Conservation (phyloP, 805 yeast species). For the Cyberlindnera sargentensis region DNA sequence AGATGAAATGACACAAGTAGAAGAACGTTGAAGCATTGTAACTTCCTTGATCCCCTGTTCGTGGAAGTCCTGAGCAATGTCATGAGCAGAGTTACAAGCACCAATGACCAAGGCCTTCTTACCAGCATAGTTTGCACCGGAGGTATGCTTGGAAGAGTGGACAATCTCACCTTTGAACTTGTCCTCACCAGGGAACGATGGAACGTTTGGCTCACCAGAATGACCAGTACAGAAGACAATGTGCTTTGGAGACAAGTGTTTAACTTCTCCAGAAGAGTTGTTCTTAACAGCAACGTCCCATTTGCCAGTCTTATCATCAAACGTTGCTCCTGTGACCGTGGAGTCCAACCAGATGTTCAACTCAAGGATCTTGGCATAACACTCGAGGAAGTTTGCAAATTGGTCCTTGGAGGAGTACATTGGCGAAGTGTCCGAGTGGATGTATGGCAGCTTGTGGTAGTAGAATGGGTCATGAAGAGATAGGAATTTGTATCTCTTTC, state of each 20-base stretch:
- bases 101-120: conserved; percentile 39
- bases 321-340: conserved; percentile 26
- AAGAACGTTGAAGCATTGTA: conserved; percentile 39
- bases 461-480: conserved; percentile 41
- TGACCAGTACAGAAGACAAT: conserved; percentile 39
- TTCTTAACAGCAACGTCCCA: conserved; percentile 31
- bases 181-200: conserved; percentile 32
- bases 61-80: conserved; percentile 37
- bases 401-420: conserved; percentile 38
- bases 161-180: conserved; percentile 32
- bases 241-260: conserved; percentile 28
- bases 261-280: conserved; percentile 22
- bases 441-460: conserved; percentile 35
- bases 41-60: conserved; percentile 35
- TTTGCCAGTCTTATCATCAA: conserved; percentile 21
- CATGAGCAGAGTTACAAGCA: conserved; percentile 40
- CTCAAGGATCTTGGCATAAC: conserved; percentile 35
- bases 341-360: conserved; percentile 31
- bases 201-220: conserved; percentile 39
- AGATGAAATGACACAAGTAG: conserved; percentile 35
- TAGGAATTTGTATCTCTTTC: conserved; percentile 36
- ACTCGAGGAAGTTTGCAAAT: conserved; percentile 36
- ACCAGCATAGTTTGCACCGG: conserved; percentile 36
- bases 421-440: conserved; percentile 35
- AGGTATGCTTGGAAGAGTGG: conserved; percentile 35